Base-by-base conservation (phyloP, 2,329 filamentous ascomycete genomes). In the Lecanicillium sp. region DNA sequence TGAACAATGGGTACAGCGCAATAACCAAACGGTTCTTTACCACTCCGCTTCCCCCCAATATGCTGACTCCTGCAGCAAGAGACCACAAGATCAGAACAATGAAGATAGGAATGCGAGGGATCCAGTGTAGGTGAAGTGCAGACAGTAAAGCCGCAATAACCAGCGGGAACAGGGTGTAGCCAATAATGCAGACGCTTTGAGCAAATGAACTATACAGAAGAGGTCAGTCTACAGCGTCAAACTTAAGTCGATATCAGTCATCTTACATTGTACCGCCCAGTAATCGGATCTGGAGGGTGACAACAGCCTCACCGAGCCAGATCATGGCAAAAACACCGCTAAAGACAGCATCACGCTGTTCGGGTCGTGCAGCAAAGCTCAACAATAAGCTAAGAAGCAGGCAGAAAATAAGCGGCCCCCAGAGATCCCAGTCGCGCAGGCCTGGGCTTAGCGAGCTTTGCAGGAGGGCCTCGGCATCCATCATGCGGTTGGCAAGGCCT, bases 261-360 rank as follows among this genome's bases (percentile, higher is more conserved):
- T 35, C 88, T 64, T 69, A 96, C 90, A 98, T 95, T 67, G 92
- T 95, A 33, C 92, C 92, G 43, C 92, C 92, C 43, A 98, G 65
- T 50, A 98, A 70, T 67, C 94, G 95, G 61, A 98, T 96, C 72
- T 98, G 92, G 56, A 94, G 65, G n/a, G 92, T 98, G 43, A 98
- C 92, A 4, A 95, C 83, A 1, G 89, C 89, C 68, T 96, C 89
- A 19, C 89, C 92, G 42, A 98, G 80, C 92, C 92, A 98, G 38
- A 98, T 83, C 64, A 94, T 85, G 34, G 88, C 87, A 64, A 98
- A 98, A 33, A 98, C 88, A 4, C 92, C 92, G 27, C 87, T 94
- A 60, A 98, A 98, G 19, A 96, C 89, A 29, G 85, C 65, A 44
- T 89, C 86, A 55, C 83, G 85, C 67, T 98, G 92, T 34, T 87